A percentile compares a stretch with the other conserved stretches of the same genome.
phyloP scores from a whole-genome alignment of 202 grass and related monocot species.

The Zizania palustris region DNA sequence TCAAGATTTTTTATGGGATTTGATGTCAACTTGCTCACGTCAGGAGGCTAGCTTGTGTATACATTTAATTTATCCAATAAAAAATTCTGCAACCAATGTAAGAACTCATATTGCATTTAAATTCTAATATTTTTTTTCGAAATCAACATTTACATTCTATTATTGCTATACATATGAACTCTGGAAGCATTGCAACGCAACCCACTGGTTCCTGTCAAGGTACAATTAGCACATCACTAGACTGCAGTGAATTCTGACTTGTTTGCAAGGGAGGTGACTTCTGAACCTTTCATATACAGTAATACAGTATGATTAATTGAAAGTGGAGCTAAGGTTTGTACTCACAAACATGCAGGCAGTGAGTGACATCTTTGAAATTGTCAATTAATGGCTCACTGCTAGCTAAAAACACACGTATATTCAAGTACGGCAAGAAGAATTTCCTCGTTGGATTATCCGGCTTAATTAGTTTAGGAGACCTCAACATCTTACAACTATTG shows the following conservation, averaged over 20 bases:
- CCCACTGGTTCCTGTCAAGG: background rate
- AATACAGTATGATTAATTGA: too few relatives aligned
- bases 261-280: constrained; percentile 5
- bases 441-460: background rate
- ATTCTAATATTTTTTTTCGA: too few relatives aligned
- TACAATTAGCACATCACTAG: background rate
- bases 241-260: constrained; percentile 30
- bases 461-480: background rate
- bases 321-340: constrained; percentile 11
- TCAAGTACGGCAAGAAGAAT: constrained; percentile 14
- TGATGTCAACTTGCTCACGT: background rate
- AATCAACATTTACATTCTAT: too few relatives aligned
- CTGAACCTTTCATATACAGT: constrained; percentile 16
- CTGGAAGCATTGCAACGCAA: constrained; percentile 19
- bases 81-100: background rate
- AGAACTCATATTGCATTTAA: background rate
- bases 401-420: background rate
- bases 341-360: background rate
- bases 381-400: background rate
- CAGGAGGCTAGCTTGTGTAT: too few relatives aligned
- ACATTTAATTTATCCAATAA: constrained; percentile 20
- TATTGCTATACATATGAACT: background rate
- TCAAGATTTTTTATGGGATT: too few relatives aligned
- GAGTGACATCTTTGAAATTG: background rate
- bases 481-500: constrained; percentile 12